Base-by-base conservation (phyloP, 768 basidiomycete species). In the Boletus edulis region DNA sequence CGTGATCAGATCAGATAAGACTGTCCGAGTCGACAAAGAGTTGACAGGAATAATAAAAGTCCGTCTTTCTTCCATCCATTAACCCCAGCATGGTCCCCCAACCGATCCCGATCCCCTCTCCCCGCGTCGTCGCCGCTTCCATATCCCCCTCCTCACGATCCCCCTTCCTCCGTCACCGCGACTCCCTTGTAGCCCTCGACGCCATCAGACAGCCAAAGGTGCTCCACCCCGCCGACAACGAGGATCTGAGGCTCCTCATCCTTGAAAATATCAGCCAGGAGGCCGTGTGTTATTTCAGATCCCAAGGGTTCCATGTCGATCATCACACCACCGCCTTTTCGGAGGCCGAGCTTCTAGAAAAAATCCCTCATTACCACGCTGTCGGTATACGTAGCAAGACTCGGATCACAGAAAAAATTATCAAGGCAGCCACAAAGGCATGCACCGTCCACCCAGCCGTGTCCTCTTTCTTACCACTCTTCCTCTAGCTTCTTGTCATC, bases 341-440 rank as follows among this genome's bases (percentile, higher is more conserved):
- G n/a, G 97, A 98, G 76, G 88, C 91, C 49, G 95, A 98, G 76
- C 90, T 99, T 55, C 73, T 98, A 17, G 78, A 86, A 47, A 87
- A 85, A 65, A 88, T 94, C 42, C 82, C 85, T 55, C 74, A 79
- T 4, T 98, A 97, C 73, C 92, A 98, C 66, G 96, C 89, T 54
- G 84, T 99, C 60, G 97, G 97, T 51, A 99, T 99, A 70, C 86
- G 97, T 47, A 92, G 89, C 76, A 99, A 99, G 74, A 99, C 97
- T 49, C 97, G 91, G 75, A 91, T 99, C 63, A 98, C 97, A 6
- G 83, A 87, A 46, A 83, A 83, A 40, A 89, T 99, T 15, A 82
- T 99, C 66, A 86, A 89, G 62, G 89, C 91, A 13, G 92, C 92
- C 6, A 73, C 85, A 50, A 93, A 92, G 81, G 96, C 88, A 66